Conservation (phyloP, 768 basidiomycete species). For the Brasilioporus rufonigricans region DNA sequence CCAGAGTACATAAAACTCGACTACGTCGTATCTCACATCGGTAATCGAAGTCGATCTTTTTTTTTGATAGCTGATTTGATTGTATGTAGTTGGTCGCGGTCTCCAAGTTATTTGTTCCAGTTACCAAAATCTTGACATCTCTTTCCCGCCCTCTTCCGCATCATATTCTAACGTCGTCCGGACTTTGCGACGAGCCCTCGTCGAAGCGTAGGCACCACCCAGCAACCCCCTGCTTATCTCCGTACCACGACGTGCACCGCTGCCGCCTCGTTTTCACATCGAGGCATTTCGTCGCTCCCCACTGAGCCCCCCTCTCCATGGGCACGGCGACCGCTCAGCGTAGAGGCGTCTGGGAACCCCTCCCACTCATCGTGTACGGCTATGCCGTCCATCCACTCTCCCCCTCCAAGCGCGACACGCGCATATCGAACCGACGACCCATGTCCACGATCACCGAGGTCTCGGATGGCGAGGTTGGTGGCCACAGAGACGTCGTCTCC, state of each 20-base stretch:
- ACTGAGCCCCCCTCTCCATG: conserved; percentile 6
- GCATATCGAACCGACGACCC: conserved; percentile 45
- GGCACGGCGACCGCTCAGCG: conserved; percentile 27
- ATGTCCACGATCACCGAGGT: conserved; percentile 44
- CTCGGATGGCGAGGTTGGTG: conserved; percentile 58
- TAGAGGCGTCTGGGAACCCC: conserved; percentile 58
- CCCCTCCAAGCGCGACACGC: conserved; percentile 71
- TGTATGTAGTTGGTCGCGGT: not conserved
- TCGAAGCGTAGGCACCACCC: too few species aligned
- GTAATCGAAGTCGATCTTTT: too few species aligned
- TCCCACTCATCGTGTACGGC: conserved; percentile 81
- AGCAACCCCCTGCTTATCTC: too few species aligned
- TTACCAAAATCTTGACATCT: not conserved
- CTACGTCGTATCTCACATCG: too few species aligned
- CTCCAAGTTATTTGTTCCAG: not conserved
- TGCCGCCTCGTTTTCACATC: too few species aligned
- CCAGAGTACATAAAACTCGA: not conserved
- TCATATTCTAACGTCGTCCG: too few species aligned
- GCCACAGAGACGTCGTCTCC: conserved; percentile 73
- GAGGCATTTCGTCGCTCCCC: not conserved
- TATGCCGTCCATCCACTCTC: conserved; percentile 85
- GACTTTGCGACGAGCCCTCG: too few species aligned
- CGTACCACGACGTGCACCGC: too few species aligned
- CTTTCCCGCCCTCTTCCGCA: too few species aligned
- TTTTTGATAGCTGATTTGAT: too few species aligned